Evolutionary conservation across 163 green algal species (phyloP), one percentile per base, ranked within the genome.

Genomic region (Prototheca wickerhamii): DNA sequence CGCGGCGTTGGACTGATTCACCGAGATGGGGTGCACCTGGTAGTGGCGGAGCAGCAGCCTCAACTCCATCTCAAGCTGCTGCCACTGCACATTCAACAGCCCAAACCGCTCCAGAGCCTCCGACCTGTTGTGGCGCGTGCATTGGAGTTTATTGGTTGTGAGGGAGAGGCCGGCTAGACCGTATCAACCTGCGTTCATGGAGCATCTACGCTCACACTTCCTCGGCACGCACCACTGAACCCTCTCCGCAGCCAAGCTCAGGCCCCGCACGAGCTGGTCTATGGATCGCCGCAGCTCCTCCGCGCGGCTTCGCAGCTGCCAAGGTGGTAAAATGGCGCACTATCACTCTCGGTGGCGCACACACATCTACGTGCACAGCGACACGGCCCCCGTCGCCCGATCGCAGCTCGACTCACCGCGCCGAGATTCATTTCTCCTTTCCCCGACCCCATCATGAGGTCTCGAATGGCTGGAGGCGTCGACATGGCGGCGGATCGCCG

Each of bases 61-160:
- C 67, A 84, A 51, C 55, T 80, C 67, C 20, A 69, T 63, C 23
- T 52, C 25, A 51, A 82, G 51, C 33, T 77, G 53, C 51, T 76
- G 67, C 28, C 72, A 63, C 67, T 83, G 71, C 58, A 83, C 60
- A 53, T 80, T 80, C 34, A 79, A 30, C 23, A 83, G 64, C 3
- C 70, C 58, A 54, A 72, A 83, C 1, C 67, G 63, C 12, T 84
- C 71, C 56, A 84, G 37, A 2, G 52, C 60, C 25, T 78, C 68
- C 20, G 49, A 25, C 75, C 75, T 80, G 5, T 64, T 31, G 52
- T 18, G 34, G 10, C 1, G 33, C 25, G 50, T 1, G 33, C 17
- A 59, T 26, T 50, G 21, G 31, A 15, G 37, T 0, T n/a, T 44
- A 21, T 10, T 21, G 37, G 15, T 15, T 15, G 37, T 10, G 15